Evolutionary conservation across 2,329 filamentous ascomycete species (phyloP).

Genomic region (Capronia epimyces): DNA sequence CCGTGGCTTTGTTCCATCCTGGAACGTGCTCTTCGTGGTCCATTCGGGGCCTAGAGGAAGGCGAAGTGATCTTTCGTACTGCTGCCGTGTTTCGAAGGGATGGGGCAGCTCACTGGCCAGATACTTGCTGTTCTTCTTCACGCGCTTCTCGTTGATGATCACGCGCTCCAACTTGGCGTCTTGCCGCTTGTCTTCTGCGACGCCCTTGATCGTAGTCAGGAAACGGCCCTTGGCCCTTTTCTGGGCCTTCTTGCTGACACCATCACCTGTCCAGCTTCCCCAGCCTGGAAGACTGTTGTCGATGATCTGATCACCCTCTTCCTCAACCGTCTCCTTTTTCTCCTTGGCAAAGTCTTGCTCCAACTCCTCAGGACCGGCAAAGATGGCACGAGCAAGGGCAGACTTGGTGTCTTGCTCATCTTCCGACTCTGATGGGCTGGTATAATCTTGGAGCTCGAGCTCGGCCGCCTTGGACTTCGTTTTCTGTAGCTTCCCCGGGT

Average conservation of each 20-base stretch:
- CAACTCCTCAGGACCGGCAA: conserved; percentile 63
- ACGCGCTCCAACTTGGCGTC: conserved; percentile 78
- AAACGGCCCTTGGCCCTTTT: conserved; percentile 51
- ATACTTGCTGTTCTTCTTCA: conserved; percentile 89
- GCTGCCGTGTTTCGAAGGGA: conserved; percentile 73
- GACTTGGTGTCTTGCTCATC: conserved; percentile 44
- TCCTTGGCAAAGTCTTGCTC: conserved; percentile 73
- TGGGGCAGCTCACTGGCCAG: conserved; percentile 78
- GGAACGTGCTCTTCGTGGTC: conserved; percentile 93
- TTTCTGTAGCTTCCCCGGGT: neutral
- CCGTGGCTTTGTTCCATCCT: conserved; percentile 80
- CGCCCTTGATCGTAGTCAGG: conserved; percentile 53
- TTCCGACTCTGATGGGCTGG: conserved; percentile 27
- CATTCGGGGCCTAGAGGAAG: conserved; percentile 89
- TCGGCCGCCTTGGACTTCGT: conserved; percentile 26
- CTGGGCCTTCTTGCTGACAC: conserved; percentile 63
- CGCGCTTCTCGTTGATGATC: conserved; percentile 84
- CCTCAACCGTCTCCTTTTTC: conserved; percentile 64
- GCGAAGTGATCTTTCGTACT: conserved; percentile 67
- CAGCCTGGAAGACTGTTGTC: conserved; percentile 88
- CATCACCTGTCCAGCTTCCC: conserved; percentile 86
- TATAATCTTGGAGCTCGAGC: conserved; percentile 19
- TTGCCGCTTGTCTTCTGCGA: conserved; percentile 70
- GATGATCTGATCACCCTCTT: conserved; percentile 76
- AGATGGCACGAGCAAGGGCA: conserved; percentile 73